Percentiles rank a stretch among this genome's conserved stretches.
Evolutionary conservation across 164 flowering plant species (phyloP).

Genomic region (Tetrastigma voinierianum): DNA sequence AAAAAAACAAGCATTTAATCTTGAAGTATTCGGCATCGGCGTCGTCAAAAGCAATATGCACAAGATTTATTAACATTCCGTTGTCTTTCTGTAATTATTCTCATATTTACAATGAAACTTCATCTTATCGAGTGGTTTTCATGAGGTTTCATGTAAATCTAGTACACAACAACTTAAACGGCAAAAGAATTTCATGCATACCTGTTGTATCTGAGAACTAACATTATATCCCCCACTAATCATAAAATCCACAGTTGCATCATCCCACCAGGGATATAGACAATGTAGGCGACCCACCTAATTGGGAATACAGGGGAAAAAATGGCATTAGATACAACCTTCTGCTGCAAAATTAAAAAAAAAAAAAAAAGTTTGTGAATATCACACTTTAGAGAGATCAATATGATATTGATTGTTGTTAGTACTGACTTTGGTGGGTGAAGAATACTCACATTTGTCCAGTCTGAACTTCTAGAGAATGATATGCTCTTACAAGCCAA

Average conservation of each 20-base stretch:
- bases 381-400: not conserved
- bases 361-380: too few relatives aligned
- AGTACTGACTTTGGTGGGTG: not conserved
- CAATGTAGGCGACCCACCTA: constrained; percentile 93
- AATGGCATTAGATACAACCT: not conserved
- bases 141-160: too few relatives aligned
- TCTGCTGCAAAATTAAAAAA: not conserved
- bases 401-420: not conserved
- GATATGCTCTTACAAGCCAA: constrained; percentile 41
- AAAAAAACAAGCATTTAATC: too few relatives aligned
- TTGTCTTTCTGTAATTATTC: too few relatives aligned
- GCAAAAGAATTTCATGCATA: constrained; percentile 13
- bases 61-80: too few relatives aligned
- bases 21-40: too few relatives aligned
- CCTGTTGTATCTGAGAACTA: constrained; percentile 53
- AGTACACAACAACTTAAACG: too few relatives aligned
- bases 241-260: constrained; percentile 85
- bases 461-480: constrained; percentile 42
- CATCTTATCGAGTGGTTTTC: too few relatives aligned
- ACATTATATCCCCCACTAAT: constrained; percentile 87
- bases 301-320: constrained; percentile 8
- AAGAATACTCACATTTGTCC: constrained; percentile 48
- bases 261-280: constrained; percentile 92
- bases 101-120: too few relatives aligned
- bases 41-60: too few relatives aligned